Evolutionary conservation across 2,329 filamentous ascomycete genomes (phyloP).

Genomic region (Fusarium sp.): DNA sequence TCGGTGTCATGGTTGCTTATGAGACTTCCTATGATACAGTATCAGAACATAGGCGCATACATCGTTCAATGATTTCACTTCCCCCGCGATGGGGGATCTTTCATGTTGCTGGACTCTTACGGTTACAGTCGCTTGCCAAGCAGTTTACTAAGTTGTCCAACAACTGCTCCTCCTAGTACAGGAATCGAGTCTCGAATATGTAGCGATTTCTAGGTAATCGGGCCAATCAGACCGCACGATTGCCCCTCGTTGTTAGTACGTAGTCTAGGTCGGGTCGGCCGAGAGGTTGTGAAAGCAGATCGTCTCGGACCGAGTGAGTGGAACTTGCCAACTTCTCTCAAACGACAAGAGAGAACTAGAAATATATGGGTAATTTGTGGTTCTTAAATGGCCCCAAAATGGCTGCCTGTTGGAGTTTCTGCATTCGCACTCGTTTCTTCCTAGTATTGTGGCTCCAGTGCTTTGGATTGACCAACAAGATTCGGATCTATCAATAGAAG

Average conservation of each 20-base stretch:
- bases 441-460: slow-evolving; percentile 21
- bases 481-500: slow-evolving; percentile 7
- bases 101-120: background rate
- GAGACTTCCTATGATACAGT: background rate
- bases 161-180: slow-evolving; percentile 3
- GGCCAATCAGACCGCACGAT: slow-evolving; percentile 1
- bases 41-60: background rate
- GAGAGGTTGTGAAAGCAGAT: slow-evolving; percentile 10
- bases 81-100: background rate
- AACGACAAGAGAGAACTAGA: slow-evolving; percentile 22
- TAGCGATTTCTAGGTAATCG: slow-evolving; percentile 8
- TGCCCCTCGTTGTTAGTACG: slow-evolving; percentile 18
- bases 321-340: slow-evolving; percentile 4
- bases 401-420: slow-evolving; percentile 30
- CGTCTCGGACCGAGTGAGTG: slow-evolving; percentile 20
- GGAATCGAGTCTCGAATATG: background rate
- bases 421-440: slow-evolving; percentile 33
- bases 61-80: background rate
- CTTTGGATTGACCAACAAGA: slow-evolving; percentile 3
- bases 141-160: background rate
- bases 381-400: background rate
- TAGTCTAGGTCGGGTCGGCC: slow-evolving; percentile 3
- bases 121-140: background rate
- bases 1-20: background rate
- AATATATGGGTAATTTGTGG: slow-evolving; percentile 16